Percentiles rank a stretch among this genome's conserved stretches.
Evolutionary conservation across 345 rosid genomes (phyloP).

Genomic region (Camelina laxa): DNA sequence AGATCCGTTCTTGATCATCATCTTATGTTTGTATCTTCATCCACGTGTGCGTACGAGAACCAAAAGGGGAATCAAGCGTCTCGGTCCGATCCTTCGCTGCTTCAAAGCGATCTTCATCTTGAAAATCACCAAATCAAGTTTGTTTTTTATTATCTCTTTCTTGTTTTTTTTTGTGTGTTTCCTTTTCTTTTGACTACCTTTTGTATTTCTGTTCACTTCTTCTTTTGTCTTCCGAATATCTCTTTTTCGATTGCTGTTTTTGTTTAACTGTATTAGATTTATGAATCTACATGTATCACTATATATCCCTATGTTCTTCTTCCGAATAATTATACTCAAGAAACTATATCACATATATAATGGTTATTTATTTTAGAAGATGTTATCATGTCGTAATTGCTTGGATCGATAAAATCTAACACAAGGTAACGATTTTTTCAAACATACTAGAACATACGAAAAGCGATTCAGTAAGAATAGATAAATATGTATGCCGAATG

Average conservation of each 20-base stretch:
- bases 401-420: neutral
- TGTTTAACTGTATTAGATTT: slow-evolving; percentile 24
- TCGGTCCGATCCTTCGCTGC: slow-evolving; percentile 48
- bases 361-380: slow-evolving; percentile 1
- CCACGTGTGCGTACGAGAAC: slow-evolving; percentile 48
- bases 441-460: neutral
- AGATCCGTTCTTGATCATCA: slow-evolving; percentile 42
- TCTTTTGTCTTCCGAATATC: slow-evolving; percentile 14
- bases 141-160: slow-evolving; percentile 20
- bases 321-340: slow-evolving; percentile 17
- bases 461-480: neutral
- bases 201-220: slow-evolving; percentile 12
- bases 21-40: slow-evolving; percentile 33
- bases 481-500: neutral
- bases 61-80: slow-evolving; percentile 51
- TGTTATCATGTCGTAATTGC: neutral
- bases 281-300: slow-evolving; percentile 38
- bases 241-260: slow-evolving; percentile 24
- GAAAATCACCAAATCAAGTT: slow-evolving; percentile 18
- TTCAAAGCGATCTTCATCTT: slow-evolving; percentile 35
- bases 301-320: slow-evolving; percentile 14
- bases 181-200: slow-evolving; percentile 18
- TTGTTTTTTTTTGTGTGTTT: slow-evolving; percentile 4
- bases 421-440: neutral
- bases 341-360: slow-evolving; percentile 14